Evolutionary conservation across 352 stramenopile species (phyloP).

Genomic region (Nothophytophthora sp.): DNA sequence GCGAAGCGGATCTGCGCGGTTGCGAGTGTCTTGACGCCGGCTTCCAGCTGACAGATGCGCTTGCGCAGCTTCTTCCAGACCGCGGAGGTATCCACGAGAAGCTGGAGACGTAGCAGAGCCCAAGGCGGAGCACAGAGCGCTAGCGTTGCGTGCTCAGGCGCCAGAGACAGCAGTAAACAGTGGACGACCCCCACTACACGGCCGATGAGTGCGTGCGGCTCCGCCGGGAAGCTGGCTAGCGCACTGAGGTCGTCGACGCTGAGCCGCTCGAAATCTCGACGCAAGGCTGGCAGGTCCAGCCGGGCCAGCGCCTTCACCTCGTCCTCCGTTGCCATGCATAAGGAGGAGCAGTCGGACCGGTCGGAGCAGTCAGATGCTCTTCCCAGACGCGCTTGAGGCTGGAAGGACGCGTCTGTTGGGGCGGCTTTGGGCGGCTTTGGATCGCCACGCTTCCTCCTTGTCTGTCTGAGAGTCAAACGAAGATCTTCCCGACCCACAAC

Average conservation of each 20-base stretch:
- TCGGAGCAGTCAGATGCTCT: too few relatives aligned
- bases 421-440: too few relatives aligned
- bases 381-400: too few relatives aligned
- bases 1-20: slow-evolving; percentile 42
- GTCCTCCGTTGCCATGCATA: slow-evolving; percentile 26
- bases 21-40: slow-evolving; percentile 15
- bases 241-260: slow-evolving; percentile 41
- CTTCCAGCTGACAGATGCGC: slow-evolving; percentile 36
- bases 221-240: slow-evolving; percentile 37
- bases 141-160: slow-evolving; percentile 21
- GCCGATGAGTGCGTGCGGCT: slow-evolving; percentile 48
- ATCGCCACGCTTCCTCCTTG: too few relatives aligned
- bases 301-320: neutral
- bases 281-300: slow-evolving; percentile 22
- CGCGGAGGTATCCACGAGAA: slow-evolving; percentile 29
- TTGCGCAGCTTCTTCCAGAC: slow-evolving; percentile 46
- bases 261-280: slow-evolving; percentile 27
- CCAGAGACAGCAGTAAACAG: slow-evolving; percentile 45
- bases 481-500: too few relatives aligned
- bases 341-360: too few relatives aligned
- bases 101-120: slow-evolving; percentile 53
- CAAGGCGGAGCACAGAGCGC: slow-evolving; percentile 38
- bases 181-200: slow-evolving; percentile 35
- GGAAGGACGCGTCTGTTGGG: too few relatives aligned
- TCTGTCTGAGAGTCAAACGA: too few relatives aligned